Evolutionary conservation across 371 early-diverging fungal species (phyloP).

Genomic region (Haplosporangium sp.): DNA sequence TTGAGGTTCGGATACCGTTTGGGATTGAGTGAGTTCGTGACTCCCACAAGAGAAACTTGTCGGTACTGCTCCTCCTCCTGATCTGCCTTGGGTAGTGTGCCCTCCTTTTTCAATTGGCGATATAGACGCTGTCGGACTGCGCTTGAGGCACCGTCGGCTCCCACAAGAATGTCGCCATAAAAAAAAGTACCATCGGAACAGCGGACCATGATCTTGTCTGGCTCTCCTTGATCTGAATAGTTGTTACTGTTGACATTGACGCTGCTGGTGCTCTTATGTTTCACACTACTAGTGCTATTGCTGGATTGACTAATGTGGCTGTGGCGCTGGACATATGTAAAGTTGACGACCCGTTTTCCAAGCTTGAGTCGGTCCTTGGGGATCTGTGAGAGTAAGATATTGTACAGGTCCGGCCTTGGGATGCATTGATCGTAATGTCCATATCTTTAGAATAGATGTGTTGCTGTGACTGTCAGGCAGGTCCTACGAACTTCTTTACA

Average conservation of each 20-base stretch:
- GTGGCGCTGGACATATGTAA: constrained; percentile 8
- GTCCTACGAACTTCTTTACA: too few species aligned
- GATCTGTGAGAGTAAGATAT: constrained; percentile 24
- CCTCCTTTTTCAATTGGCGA: constrained; percentile 19
- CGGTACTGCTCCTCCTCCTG: constrained; percentile 17
- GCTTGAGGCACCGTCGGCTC: constrained; percentile 26
- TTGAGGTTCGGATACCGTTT: constrained; percentile 16
- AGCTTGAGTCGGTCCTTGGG: constrained; percentile 21
- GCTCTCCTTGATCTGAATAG: neutral
- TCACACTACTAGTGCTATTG: neutral
- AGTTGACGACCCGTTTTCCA: constrained; percentile 25
- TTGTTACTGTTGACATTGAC: neutral
- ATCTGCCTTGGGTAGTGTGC: constrained; percentile 14
- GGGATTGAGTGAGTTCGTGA: constrained; percentile 14
- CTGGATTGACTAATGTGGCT: neutral
- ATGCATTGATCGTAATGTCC: constrained; percentile 24
- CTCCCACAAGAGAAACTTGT: constrained; percentile 23
- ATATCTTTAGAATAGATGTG: constrained; percentile 9
- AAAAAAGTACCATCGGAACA: constrained; percentile 28
- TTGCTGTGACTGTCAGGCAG: too few species aligned
- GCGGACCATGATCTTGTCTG: constrained; percentile 15
- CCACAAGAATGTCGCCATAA: constrained; percentile 16
- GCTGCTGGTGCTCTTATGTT: neutral
- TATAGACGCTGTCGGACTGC: constrained; percentile 28
- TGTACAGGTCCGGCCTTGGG: constrained; percentile 24